Base-by-base conservation (phyloP, 805 yeast species). In the Saturnispora halmiae region DNA sequence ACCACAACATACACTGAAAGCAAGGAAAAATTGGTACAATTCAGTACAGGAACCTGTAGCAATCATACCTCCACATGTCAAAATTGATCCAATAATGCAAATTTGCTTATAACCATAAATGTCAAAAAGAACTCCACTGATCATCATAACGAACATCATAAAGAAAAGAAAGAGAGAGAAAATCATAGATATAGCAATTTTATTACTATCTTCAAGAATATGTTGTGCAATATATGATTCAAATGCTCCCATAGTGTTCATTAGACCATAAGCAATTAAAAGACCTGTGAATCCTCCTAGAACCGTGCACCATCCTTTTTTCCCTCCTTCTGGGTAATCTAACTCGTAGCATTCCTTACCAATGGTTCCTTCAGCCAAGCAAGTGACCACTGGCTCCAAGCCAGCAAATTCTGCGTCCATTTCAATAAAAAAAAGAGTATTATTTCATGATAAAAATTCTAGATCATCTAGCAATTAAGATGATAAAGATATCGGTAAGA, bases 181-280 rank as follows among this genome's bases (percentile, higher is more conserved):
- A 44, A 82, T 72, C 92, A 90, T 82, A 1, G 83, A 75, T 4
- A 79, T 64, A 2, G 72, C 55, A 14, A 78, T 64, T 8, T 36
- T 31, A n/a, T 75, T 64, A 19, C 65, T 56, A 27, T 64, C 47
- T 6, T 53, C 52, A 43, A 82, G 61, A 46, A 76, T 77, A 51
- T 79, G 71, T 18, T 58, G 55, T 3, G 73, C 59, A 2, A 80
- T 67, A 54, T 75, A 79, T 1, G 82, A 73, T 56, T 80, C 83
- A 28, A 81, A 65, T 1, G 78, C 80, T 41, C 87, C 86, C 10
- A 73, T 66, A 1, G 82, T 60, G 52, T 81, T 82, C 58, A 77
- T 65, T 21, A 82, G 48, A 1, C 92, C 94, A 52, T 80, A 73
- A 4, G 73, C 66, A 33, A 73, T 70, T 4, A 74, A 54, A 44